Evolutionary conservation across 352 stramenopile species (phyloP).

Genomic region (Phytophthora fragariaefolia): DNA sequence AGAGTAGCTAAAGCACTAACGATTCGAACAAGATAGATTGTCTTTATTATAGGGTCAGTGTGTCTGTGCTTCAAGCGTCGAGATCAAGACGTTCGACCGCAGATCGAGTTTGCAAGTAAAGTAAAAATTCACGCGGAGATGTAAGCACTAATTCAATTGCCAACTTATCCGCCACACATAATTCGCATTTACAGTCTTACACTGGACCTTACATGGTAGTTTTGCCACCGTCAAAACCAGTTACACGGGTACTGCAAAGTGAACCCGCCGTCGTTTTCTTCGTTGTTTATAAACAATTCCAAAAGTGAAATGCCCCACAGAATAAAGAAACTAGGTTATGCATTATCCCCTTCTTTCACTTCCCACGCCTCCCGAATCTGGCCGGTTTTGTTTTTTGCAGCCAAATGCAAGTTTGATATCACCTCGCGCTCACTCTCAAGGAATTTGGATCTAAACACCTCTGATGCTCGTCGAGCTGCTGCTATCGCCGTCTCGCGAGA

Average conservation of each 20-base stretch:
- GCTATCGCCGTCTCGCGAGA: slow-evolving; percentile 44
- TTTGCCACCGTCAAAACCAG: too few species aligned
- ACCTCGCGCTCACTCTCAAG: slow-evolving; percentile 32
- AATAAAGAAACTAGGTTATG: background rate
- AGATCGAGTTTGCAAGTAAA: slow-evolving; percentile 62
- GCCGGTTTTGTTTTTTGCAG: background rate
- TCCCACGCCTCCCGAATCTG: slow-evolving; percentile 28
- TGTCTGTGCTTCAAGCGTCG: slow-evolving; percentile 79
- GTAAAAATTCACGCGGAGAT: slow-evolving; percentile 55
- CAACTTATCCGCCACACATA: too few species aligned
- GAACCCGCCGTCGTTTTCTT: background rate
- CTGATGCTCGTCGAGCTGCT: slow-evolving; percentile 28
- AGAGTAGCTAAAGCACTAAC: background rate
- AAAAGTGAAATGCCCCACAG: too few species aligned
- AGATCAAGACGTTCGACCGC: slow-evolving; percentile 72
- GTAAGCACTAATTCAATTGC: slow-evolving; percentile 20
- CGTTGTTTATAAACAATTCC: background rate
- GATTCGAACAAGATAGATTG: slow-evolving; percentile 34
- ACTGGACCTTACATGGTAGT: too few species aligned
- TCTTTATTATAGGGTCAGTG: slow-evolving; percentile 54
- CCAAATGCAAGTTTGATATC: slow-evolving; percentile 13
- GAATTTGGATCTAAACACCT: slow-evolving; percentile 45
- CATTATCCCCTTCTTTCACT: slow-evolving; percentile 10
- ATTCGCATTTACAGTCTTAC: too few species aligned
- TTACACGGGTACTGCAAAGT: background rate